These are phyloP conservation scores for Sordariomycetes sp. DNA, from an alignment of 2,329 filamentous ascomycete genomes.

Conservation along the genomic window DNA sequence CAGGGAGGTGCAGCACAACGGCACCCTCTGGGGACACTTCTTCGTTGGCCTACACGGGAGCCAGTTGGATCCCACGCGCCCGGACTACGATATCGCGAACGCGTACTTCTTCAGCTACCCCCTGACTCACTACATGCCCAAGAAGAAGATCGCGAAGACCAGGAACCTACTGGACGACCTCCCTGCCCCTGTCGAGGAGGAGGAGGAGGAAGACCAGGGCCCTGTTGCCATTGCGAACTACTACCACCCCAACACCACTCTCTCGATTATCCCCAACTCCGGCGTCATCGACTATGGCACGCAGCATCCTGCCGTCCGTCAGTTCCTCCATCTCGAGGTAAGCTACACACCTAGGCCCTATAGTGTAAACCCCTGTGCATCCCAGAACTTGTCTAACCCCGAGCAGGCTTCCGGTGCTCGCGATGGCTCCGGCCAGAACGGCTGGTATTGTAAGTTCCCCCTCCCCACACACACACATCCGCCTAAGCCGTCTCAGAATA, in stretches of 20 bases:
- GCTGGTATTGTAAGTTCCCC: constrained; percentile 63
- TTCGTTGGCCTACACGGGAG: constrained; percentile 71
- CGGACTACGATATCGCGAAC: constrained; percentile 60
- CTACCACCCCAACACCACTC: constrained; percentile 90
- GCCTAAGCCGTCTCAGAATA: neutral
- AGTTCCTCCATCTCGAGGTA: constrained; percentile 66
- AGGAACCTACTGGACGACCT: constrained; percentile 67
- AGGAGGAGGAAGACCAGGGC: constrained; percentile 46
- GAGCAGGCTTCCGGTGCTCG: constrained; percentile 54
- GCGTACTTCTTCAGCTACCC: constrained; percentile 80
- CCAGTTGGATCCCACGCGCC: constrained; percentile 62
- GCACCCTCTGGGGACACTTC: constrained; percentile 91
- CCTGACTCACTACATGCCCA: constrained; percentile 78
- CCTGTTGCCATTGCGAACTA: constrained; percentile 66
- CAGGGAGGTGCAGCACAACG: constrained; percentile 74
- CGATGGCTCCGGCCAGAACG: constrained; percentile 75
- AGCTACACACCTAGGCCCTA: constrained; percentile 16
- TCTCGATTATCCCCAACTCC: constrained; percentile 75
- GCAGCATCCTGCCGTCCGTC: constrained; percentile 63
- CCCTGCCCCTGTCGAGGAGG: constrained; percentile 25
- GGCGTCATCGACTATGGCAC: constrained; percentile 57
- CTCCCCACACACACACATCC: too few species aligned
- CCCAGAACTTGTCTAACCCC: neutral
- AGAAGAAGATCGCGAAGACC: constrained; percentile 83
- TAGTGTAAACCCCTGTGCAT: neutral